Evolutionary conservation across 805 yeast genomes (phyloP).

Genomic region (Jamesozyma rosinii): DNA sequence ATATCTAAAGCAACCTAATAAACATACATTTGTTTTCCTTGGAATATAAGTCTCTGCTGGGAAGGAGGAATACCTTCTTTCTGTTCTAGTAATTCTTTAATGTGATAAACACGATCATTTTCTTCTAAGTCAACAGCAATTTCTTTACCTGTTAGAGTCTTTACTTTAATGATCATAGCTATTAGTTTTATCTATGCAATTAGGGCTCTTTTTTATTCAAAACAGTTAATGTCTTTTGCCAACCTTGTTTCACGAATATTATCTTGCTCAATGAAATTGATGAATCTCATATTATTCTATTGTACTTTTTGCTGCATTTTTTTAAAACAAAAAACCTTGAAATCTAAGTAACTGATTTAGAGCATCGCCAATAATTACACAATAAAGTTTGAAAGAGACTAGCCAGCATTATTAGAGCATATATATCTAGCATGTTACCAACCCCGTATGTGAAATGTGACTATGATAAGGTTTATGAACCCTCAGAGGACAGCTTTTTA

Average conservation of each 20-base stretch:
- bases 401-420: too few species aligned
- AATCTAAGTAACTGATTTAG: too few species aligned
- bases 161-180: slow-evolving; percentile 21
- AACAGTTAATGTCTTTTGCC: too few species aligned
- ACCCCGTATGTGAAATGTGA: slow-evolving; percentile 64
- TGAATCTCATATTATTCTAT: too few species aligned
- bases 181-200: not conserved
- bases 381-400: too few species aligned
- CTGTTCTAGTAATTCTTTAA: slow-evolving; percentile 89
- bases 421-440: too few species aligned
- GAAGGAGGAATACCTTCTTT: slow-evolving; percentile 95
- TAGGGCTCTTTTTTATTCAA: too few species aligned
- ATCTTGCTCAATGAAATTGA: too few species aligned
- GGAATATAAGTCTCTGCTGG: slow-evolving; percentile 83
- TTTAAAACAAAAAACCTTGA: too few species aligned
- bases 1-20: not conserved
- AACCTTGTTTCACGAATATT: too few species aligned
- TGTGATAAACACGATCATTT: slow-evolving; percentile 43
- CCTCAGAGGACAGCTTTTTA: slow-evolving; percentile 86
- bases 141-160: slow-evolving; percentile 31
- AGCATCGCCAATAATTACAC: too few species aligned
- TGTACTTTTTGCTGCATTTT: too few species aligned
- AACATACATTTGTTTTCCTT: slow-evolving; percentile 80
- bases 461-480: slow-evolving; percentile 78
- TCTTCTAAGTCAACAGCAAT: slow-evolving; percentile 29